These are phyloP conservation scores for Aspergillus fructus DNA, from an alignment of 2,329 filamentous ascomycete species.

Conservation along the genomic window DNA sequence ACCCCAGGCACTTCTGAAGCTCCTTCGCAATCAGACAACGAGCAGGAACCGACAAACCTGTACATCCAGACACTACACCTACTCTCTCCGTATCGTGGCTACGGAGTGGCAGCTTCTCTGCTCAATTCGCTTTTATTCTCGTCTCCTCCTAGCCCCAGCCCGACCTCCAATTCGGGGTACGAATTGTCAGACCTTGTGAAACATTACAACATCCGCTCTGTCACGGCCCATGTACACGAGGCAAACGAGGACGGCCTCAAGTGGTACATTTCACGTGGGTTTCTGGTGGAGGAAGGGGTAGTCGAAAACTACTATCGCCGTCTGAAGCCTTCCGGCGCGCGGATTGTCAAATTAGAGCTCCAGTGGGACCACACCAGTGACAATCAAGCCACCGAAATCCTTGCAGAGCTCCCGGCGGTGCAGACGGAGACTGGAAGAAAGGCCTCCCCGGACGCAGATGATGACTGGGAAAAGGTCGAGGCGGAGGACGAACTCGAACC, in stretches of 20 bases:
- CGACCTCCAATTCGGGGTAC: slow-evolving; percentile 9
- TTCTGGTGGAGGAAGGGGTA: slow-evolving; percentile 49
- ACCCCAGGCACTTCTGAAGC: slow-evolving; percentile 16
- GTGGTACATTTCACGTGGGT: slow-evolving; percentile 62
- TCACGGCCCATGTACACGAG: slow-evolving; percentile 66
- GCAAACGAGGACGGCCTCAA: slow-evolving; percentile 58
- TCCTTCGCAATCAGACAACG: slow-evolving; percentile 5
- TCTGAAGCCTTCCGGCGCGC: slow-evolving; percentile 56
- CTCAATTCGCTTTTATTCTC: slow-evolving; percentile 45
- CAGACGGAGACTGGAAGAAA: not conserved
- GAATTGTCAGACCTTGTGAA: slow-evolving; percentile 40
- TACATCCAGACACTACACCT: slow-evolving; percentile 64
- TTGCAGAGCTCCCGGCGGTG: not conserved
- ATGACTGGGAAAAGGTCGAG: slow-evolving; percentile 46
- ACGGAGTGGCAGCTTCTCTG: slow-evolving; percentile 58
- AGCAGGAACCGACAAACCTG: slow-evolving; percentile 42
- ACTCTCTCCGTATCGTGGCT: slow-evolving; percentile 58
- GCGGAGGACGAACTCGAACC: slow-evolving; percentile 33
- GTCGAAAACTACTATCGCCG: slow-evolving; percentile 61
- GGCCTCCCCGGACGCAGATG: slow-evolving; percentile 28
- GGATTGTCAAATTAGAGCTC: slow-evolving; percentile 47
- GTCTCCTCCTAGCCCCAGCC: slow-evolving; percentile 11
- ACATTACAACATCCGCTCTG: slow-evolving; percentile 50
- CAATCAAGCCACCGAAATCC: not conserved
- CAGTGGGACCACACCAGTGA: slow-evolving; percentile 26